Base-by-base conservation (phyloP, 2,329 filamentous ascomycete genomes). In the Arachnopeziza araneosa region DNA sequence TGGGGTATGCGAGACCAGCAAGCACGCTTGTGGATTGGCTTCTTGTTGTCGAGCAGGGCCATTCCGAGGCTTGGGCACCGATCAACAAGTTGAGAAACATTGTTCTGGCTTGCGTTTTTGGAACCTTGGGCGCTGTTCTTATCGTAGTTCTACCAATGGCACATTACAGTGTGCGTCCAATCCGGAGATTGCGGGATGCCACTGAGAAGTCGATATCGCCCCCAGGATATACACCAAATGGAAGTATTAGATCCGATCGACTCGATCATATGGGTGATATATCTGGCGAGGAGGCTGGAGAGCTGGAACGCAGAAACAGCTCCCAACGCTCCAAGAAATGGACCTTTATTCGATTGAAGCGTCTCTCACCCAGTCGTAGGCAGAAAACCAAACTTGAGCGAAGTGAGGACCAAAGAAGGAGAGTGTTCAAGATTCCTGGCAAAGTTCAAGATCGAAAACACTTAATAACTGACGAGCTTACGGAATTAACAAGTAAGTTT, bases 51-150 rank as follows among this genome's bases (percentile, higher is more conserved):
- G 93, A 96, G 71, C 87, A 95, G 72, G 79, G 84, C 1, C 84
- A 85, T 63, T 72, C 73, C 23, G 92, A 96, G 74, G 90, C 92
- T 0, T 92, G 89, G 75, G 78, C 80, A 8, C 89, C 92, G 0
- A 92, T 96, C 60, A 75, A 79, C 26, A 86, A 84, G 22, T 78
- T 96, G n/a, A 85, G 90, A 22, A 86, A 88, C 54, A 90, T 96
- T 55, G 82, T 97, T 1, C 75, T 96, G 1, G 90, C 85, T 5
- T 96, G 91, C 63, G 89, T 96, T 0, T 96, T 96, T 71, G 90
- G 89, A 0, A 93, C 91, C 0, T 82, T 87, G 14, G 92, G 88
- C 0, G 79, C 88, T 4, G 83, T 96, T 56, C 72, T 92, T 2
- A 63, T 96, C 9, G 72, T 96, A 1, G 80, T 91, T 1, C 82